Percentiles rank a stretch among this genome's conserved stretches.
Conservation (phyloP, 2,329 filamentous ascomycete species). For the Apiospora hydei region DNA sequence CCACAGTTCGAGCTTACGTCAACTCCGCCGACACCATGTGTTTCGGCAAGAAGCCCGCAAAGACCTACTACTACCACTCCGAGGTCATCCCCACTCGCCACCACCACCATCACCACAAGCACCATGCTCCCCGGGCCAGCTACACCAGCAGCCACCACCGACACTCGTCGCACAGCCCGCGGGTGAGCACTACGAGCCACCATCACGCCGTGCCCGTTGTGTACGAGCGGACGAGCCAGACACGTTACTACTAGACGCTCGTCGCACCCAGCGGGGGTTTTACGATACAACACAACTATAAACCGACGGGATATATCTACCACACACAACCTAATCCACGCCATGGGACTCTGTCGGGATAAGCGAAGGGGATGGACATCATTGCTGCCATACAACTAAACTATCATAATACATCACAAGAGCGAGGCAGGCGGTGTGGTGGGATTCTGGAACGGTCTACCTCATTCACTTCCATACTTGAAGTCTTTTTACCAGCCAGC, state of each 20-base stretch:
- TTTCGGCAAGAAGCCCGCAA: slow-evolving; percentile 51
- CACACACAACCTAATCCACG: neutral
- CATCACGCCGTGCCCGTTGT: slow-evolving; percentile 46
- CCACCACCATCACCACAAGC: slow-evolving; percentile 44
- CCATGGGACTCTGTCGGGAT: neutral
- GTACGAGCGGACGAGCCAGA: slow-evolving; percentile 49
- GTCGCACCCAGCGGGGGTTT: neutral
- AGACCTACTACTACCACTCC: slow-evolving; percentile 63
- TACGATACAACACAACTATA: neutral
- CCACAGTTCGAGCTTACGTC: slow-evolving; percentile 26
- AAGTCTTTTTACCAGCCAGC: neutral
- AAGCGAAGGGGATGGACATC: neutral
- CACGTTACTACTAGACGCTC: slow-evolving; percentile 38
- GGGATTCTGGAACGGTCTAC: neutral
- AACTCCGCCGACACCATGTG: slow-evolving; percentile 51
- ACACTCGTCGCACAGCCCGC: slow-evolving; percentile 46
- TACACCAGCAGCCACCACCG: slow-evolving; percentile 31
- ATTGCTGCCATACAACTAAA: neutral
- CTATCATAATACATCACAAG: neutral
- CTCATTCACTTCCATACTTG: neutral
- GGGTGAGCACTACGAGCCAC: slow-evolving; percentile 48
- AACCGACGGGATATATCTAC: too few relatives aligned
- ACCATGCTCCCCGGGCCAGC: slow-evolving; percentile 47
- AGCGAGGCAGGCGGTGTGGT: neutral
- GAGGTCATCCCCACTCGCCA: slow-evolving; percentile 56